These are phyloP conservation scores for Salix viminalis DNA, from an alignment of 345 rosid species.

Conservation along the genomic window DNA sequence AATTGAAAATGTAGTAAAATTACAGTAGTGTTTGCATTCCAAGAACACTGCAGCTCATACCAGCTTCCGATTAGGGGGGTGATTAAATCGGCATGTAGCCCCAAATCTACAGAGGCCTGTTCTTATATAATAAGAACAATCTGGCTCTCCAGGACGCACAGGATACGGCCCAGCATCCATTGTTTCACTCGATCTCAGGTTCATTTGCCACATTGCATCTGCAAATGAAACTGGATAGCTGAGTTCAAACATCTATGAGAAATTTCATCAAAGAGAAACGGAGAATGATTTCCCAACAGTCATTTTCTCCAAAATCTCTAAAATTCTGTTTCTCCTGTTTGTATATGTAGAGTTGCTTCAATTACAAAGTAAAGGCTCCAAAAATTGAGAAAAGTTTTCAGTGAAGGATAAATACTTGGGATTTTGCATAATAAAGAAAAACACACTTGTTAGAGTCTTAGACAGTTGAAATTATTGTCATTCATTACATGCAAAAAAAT, in stretches of 20 bases:
- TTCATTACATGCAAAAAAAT: neutral
- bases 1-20: neutral
- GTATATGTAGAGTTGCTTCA: neutral
- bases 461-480: neutral
- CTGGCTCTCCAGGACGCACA: constrained; percentile 88
- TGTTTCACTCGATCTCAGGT: constrained; percentile 59
- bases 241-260: constrained; percentile 21
- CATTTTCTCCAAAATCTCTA: neutral
- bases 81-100: constrained; percentile 59
- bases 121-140: constrained; percentile 93
- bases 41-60: constrained; percentile 36
- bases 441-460: neutral
- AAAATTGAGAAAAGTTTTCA: neutral
- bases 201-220: constrained; percentile 94
- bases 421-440: neutral
- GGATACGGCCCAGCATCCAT: constrained; percentile 76
- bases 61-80: constrained; percentile 90
- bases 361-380: constrained; percentile 6
- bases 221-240: constrained; percentile 21
- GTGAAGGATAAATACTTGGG: neutral
- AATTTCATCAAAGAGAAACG: neutral
- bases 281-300: neutral
- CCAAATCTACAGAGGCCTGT: constrained; percentile 98
- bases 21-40: neutral
- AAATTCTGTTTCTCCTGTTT: neutral